phyloP scores from a whole-genome alignment of 2,329 filamentous ascomycete species.

The Gyromitra esculenta region DNA sequence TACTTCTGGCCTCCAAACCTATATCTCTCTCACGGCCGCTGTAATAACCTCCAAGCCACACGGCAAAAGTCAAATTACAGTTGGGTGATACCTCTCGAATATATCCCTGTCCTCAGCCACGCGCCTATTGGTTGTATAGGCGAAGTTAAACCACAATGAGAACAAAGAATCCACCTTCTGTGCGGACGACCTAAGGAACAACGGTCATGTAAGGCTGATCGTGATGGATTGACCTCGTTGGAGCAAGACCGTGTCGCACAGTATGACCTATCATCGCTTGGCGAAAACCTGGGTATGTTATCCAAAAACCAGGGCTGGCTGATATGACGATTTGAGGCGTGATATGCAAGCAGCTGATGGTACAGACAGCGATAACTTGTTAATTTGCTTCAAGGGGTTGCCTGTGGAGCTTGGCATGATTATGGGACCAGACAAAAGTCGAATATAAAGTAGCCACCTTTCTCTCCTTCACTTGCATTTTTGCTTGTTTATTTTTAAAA shows the following conservation, averaged over 20 bases:
- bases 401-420: not conserved
- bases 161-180: not conserved
- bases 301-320: not conserved
- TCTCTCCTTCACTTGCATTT: not conserved
- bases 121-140: not conserved
- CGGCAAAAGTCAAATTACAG: not conserved
- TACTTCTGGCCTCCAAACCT: not conserved
- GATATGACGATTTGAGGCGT: not conserved
- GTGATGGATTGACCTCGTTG: not conserved
- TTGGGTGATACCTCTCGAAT: not conserved
- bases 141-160: not conserved
- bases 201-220: not conserved
- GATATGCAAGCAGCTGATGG: too few relatives aligned
- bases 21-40: not conserved
- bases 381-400: slow-evolving; percentile 5
- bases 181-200: too few relatives aligned
- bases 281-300: not conserved
- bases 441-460: slow-evolving; percentile 2
- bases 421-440: not conserved
- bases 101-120: not conserved
- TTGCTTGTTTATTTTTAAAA: not conserved
- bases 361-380: not conserved
- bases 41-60: not conserved
- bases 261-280: not conserved
- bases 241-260: not conserved